Percentiles rank a stretch among this genome's conserved stretches.
phyloP scores from a whole-genome alignment of 805 yeast genomes.

The Hanseniaspora hatyaiensis region DNA sequence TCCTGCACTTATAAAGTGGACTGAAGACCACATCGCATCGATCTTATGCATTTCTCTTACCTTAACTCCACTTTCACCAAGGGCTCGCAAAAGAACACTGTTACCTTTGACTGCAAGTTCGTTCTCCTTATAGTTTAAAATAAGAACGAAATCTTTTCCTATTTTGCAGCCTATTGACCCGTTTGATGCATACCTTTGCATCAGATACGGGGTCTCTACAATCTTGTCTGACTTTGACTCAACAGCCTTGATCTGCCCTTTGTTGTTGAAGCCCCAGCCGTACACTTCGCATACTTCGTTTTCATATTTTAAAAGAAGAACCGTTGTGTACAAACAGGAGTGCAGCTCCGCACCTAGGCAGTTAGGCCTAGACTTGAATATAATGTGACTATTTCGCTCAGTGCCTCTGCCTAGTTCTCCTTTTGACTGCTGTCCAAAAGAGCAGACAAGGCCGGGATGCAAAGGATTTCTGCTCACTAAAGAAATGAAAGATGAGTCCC shows the following conservation, averaged over 20 bases:
- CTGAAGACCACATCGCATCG: conserved; percentile 63
- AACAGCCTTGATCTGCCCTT: conserved; percentile 30
- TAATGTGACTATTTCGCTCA: not conserved
- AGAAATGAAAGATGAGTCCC: conserved; percentile 10
- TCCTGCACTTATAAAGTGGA: conserved; percentile 36
- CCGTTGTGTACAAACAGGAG: conserved; percentile 11
- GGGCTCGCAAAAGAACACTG: no score
- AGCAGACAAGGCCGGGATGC: not conserved
- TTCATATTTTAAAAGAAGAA: not conserved
- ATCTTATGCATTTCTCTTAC: conserved; percentile 10
- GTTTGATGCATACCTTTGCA: not conserved
- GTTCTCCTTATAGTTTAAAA: conserved; percentile 21
- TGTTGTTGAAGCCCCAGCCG: conserved; percentile 45
- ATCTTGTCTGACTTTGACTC: conserved; percentile 17
- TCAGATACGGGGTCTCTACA: conserved; percentile 16
- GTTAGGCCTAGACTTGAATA: not conserved
- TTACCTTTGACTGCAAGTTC: conserved; percentile 12
- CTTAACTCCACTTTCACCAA: conserved; percentile 18
- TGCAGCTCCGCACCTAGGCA: not conserved
- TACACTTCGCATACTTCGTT: conserved; percentile 15
- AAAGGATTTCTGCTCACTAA: not conserved
- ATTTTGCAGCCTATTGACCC: conserved; percentile 24
- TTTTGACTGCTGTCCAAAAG: conserved; percentile 13
- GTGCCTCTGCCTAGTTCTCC: conserved; percentile 7
- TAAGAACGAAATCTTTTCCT: conserved; percentile 50